Conservation (phyloP, 1,284 basidiomycete species). For the Malassezia sympodialis region DNA sequence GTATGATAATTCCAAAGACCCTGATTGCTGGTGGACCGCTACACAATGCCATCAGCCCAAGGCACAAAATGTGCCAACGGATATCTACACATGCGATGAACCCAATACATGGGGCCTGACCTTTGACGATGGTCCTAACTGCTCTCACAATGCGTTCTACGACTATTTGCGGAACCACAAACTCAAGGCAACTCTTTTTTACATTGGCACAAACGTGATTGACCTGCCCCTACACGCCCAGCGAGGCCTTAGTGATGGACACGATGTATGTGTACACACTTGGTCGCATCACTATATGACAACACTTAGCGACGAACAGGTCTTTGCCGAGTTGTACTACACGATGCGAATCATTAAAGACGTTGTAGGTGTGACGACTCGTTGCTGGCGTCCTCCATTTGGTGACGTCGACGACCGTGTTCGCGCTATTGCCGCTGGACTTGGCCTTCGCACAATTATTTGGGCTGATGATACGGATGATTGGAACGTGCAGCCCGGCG, state of each 20-base stretch:
- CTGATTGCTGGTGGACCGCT: conserved; percentile 45
- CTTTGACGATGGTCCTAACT: conserved; percentile 52
- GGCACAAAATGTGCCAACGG: conserved; percentile 35
- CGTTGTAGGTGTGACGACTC: conserved; percentile 52
- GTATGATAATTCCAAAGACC: conserved; percentile 24
- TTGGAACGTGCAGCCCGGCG: conserved; percentile 49
- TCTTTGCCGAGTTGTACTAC: conserved; percentile 56
- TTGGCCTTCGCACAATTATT: conserved; percentile 52
- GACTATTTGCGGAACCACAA: conserved; percentile 51
- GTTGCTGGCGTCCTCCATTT: conserved; percentile 52
- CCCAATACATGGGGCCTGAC: conserved; percentile 53
- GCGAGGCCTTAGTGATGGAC: conserved; percentile 48
- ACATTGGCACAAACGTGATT: conserved; percentile 53
- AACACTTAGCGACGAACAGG: conserved; percentile 51
- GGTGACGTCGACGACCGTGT: conserved; percentile 55
- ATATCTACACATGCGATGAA: conserved; percentile 50
- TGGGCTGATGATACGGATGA: conserved; percentile 53
- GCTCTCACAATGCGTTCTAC: conserved; percentile 53
- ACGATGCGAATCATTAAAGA: conserved; percentile 53
- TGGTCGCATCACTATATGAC: conserved; percentile 54
- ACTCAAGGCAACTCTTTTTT: conserved; percentile 53
- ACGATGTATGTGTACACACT: conserved; percentile 39
- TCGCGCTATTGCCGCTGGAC: conserved; percentile 51
- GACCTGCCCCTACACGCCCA: conserved; percentile 55
- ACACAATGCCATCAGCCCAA: conserved; percentile 41